Evolutionary conservation across 148 eudicot species (phyloP), one percentile per base, ranked within the genome.

Genomic region (Rheum nobile): DNA sequence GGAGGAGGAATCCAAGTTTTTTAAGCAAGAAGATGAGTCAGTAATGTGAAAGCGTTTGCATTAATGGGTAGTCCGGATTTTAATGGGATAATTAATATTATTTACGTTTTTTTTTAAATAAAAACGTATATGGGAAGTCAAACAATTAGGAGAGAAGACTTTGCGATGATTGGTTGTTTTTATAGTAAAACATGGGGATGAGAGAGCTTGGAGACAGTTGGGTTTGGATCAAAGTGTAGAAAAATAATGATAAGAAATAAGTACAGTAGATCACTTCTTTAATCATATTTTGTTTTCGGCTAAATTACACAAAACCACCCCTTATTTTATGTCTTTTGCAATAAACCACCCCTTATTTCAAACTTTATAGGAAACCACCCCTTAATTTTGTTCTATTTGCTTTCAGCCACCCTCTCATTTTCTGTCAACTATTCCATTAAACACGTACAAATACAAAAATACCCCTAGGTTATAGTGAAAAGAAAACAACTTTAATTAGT

Each of bases 11-110:
- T 65, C 41, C 41, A 24, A 34, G 22, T 2, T 65, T 57, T 17
- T 6, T 4, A 55, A 55, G 32, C 24, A 26, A 3, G 11, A 11
- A 26, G 13, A 2, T 12, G 17, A 6, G 39, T 7, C 9, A 65
- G 41, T 34, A 65, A 65, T 61, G 37, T 61, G 67, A 61, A 65
- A 17, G 70, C 31, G 21, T 57, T 57, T 50, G 57, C 57, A 50
- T 59, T 59, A 59, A 59, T 59, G 67, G 67, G 26, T 2, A 13
- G 2, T 17, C 52, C 52, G n/a, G 17, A 46, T 14, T 46, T 46
- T 46, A 4, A 46, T 46, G 52, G 46, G 52, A n/a, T 50, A 6
- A 19, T 50, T 50, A 50, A n/a, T 50, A 2, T 50, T 14, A n/a
- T n/a, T 8, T 41, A 41, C 43, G 43, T 6, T 41, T 41, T 41